These are phyloP conservation scores for Paragyromitra xinjiangensis DNA, from an alignment of 495 filamentous ascomycete species.

Conservation along the genomic window DNA sequence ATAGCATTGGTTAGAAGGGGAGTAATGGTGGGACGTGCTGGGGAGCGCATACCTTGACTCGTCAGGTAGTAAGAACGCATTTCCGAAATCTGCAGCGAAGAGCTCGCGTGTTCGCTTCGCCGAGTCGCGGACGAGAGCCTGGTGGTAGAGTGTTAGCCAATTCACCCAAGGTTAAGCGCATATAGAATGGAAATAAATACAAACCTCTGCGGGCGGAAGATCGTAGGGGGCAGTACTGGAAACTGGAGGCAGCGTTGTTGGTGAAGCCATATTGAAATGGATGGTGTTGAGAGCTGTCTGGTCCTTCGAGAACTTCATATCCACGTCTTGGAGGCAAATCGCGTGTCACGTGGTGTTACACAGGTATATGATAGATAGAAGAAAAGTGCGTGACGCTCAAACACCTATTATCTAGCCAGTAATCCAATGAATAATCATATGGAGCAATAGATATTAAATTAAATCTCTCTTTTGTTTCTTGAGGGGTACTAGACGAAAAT, in stretches of 20 bases:
- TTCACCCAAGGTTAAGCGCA: not conserved
- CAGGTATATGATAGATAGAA: not conserved
- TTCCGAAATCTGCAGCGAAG: slow-evolving; percentile 68
- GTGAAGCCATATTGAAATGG: slow-evolving; percentile 44
- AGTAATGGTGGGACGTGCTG: too few species aligned
- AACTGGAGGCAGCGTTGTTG: slow-evolving; percentile 41
- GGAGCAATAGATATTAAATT: too few species aligned
- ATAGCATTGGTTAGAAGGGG: not conserved
- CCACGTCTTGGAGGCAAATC: not conserved
- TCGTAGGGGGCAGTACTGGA: not conserved
- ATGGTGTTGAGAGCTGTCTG: slow-evolving; percentile 9
- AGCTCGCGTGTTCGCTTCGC: slow-evolving; percentile 75
- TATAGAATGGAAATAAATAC: slow-evolving; percentile 3
- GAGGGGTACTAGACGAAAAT: too few species aligned
- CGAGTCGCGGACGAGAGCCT: slow-evolving; percentile 65
- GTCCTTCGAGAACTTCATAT: not conserved
- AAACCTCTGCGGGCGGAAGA: slow-evolving; percentile 38
- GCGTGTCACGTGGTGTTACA: not conserved
- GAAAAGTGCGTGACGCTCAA: too few species aligned
- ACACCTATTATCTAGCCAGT: too few species aligned
- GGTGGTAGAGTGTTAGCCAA: slow-evolving; percentile 48
- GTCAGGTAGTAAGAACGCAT: slow-evolving; percentile 58
- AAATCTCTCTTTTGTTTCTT: too few species aligned
- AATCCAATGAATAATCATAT: too few species aligned
- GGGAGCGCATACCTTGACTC: slow-evolving; percentile 60